Evolutionary conservation across 371 early-diverging fungal genomes (phyloP).

Genomic region (Mucor piriformis): DNA sequence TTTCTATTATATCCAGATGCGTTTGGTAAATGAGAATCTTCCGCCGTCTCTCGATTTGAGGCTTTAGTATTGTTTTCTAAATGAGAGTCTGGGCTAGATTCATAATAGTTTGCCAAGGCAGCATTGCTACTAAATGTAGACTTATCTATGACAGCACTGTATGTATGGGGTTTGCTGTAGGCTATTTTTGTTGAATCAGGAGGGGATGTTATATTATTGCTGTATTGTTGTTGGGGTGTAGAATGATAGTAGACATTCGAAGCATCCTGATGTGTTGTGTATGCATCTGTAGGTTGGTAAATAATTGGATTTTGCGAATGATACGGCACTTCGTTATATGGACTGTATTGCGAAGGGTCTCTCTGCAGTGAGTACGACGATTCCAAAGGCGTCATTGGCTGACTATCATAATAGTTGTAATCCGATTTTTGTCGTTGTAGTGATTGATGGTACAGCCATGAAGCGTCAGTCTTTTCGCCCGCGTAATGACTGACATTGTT

Average conservation of each 20-base stretch:
- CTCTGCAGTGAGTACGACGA: conserved; percentile 15
- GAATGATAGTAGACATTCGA: background rate
- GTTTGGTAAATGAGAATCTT: too few species aligned
- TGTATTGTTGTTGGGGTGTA: background rate
- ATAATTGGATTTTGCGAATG: background rate
- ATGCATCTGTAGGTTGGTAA: background rate
- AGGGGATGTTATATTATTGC: background rate
- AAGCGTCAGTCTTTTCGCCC: conserved; percentile 5
- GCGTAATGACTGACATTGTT: conserved; percentile 11
- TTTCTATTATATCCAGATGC: too few species aligned
- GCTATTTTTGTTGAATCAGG: background rate
- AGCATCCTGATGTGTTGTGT: conserved; percentile 3
- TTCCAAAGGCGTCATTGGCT: conserved; percentile 11
- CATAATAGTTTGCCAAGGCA: too few species aligned
- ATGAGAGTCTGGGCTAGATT: too few species aligned
- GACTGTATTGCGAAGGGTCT: conserved; percentile 6
- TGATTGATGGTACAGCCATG: conserved; percentile 13
- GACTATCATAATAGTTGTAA: conserved; percentile 3
- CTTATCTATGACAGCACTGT: background rate
- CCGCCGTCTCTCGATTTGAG: too few species aligned
- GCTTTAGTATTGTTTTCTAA: too few species aligned
- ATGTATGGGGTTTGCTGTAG: background rate
- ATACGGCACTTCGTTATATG: conserved; percentile 4
- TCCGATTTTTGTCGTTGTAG: conserved; percentile 8
- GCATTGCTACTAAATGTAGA: too few species aligned